Percentiles rank a stretch among this genome's conserved stretches.
These are phyloP conservation scores for Cystobasidium ongulense DNA, from an alignment of 768 basidiomycete genomes.

Conservation along the genomic window DNA sequence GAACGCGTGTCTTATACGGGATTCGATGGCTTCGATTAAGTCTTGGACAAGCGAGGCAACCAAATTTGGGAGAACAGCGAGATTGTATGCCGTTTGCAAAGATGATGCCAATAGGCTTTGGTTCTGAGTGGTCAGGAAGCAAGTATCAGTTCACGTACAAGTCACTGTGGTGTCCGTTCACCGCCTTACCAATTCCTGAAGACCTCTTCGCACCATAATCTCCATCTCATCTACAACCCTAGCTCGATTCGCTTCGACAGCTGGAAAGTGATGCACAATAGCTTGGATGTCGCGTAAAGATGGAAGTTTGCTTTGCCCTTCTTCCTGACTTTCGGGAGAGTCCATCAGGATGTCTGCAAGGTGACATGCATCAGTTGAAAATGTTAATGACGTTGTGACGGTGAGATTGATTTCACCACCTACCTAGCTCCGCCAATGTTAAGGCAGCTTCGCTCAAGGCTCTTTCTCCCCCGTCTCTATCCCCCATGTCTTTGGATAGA, in stretches of 20 bases:
- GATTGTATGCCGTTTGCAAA: conserved; percentile 89
- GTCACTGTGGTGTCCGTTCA: not conserved
- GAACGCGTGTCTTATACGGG: conserved; percentile 70
- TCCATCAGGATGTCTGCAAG: conserved; percentile 9
- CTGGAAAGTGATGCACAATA: conserved; percentile 61
- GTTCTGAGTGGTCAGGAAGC: conserved; percentile 53
- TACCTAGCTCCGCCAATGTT: conserved; percentile 4
- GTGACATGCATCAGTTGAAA: not conserved
- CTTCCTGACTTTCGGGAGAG: conserved; percentile 7
- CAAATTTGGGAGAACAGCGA: conserved; percentile 71
- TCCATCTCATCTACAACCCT: conserved; percentile 82
- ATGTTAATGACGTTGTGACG: not conserved
- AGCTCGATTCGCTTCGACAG: conserved; percentile 62
- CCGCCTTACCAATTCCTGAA: conserved; percentile 64
- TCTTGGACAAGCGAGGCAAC: conserved; percentile 70
- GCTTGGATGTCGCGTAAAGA: conserved; percentile 62
- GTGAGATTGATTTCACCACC: conserved; percentile 12
- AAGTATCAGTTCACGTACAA: conserved; percentile 27
- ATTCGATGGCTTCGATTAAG: conserved; percentile 72
- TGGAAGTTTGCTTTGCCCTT: conserved; percentile 48
- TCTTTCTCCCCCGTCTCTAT: conserved; percentile 4
- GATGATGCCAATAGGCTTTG: conserved; percentile 84
- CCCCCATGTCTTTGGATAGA: not conserved
- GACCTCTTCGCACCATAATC: conserved; percentile 70
- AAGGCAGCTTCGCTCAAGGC: conserved; percentile 19